A percentile compares a stretch with the other conserved stretches of the same genome.
phyloP scores from a whole-genome alignment of 176 grass and related monocot genomes.

The Rhipidocladum racemiflorum region DNA sequence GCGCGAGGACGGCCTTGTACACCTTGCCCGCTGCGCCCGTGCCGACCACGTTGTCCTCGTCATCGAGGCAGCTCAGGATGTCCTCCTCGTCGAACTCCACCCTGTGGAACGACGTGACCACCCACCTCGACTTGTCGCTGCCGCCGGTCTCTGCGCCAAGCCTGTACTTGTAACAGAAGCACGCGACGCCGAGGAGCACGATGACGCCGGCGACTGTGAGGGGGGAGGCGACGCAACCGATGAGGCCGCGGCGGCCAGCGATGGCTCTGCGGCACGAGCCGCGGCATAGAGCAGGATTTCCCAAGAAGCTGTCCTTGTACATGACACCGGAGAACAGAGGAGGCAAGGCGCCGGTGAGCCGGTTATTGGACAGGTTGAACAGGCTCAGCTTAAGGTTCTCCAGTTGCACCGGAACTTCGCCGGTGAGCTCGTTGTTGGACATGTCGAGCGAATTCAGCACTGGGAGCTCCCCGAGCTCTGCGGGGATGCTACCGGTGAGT shows the following conservation, averaged over 20 bases:
- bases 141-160: background rate
- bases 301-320: constrained; percentile 59
- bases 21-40: constrained; percentile 61
- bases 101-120: constrained; percentile 58
- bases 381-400: constrained; percentile 69
- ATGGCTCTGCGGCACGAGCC: background rate
- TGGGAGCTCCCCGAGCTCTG: constrained; percentile 65
- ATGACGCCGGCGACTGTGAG: constrained; percentile 9
- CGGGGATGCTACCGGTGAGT: constrained; percentile 50
- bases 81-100: constrained; percentile 51
- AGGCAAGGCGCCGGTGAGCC: constrained; percentile 52
- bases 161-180: constrained; percentile 36
- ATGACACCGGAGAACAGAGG: constrained; percentile 41
- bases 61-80: constrained; percentile 46
- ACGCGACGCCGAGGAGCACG: constrained; percentile 32
- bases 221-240: constrained; percentile 12
- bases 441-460: constrained; percentile 83
- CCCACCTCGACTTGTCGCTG: constrained; percentile 37
- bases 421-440: constrained; percentile 56
- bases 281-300: constrained; percentile 61
- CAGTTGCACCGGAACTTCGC: constrained; percentile 53
- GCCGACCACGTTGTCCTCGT: constrained; percentile 62
- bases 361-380: constrained; percentile 77
- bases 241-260: background rate
- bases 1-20: constrained; percentile 44